A percentile compares a stretch with the other conserved stretches of the same genome.
These are phyloP conservation scores for Kockiozyma suomiensis DNA, from an alignment of 805 yeast species.

Conservation along the genomic window DNA sequence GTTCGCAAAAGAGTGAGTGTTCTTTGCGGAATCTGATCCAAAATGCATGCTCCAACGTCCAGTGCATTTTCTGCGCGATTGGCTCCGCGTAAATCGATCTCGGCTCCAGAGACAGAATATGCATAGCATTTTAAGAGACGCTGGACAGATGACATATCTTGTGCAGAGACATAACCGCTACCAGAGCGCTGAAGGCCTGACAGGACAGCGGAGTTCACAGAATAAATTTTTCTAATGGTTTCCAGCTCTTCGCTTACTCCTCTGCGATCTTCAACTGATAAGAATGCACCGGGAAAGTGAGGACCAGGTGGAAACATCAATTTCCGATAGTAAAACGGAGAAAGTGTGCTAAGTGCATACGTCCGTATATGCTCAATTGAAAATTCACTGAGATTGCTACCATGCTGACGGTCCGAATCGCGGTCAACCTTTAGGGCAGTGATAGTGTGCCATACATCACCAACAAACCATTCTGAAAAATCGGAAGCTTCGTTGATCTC, in stretches of 20 bases:
- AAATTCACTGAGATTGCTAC: background rate
- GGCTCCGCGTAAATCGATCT: conserved; percentile 33
- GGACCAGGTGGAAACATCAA: conserved; percentile 6
- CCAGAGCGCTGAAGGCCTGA: conserved; percentile 6
- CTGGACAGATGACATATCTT: conserved; percentile 1
- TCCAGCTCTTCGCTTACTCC: background rate
- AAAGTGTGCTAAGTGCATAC: conserved; percentile 2
- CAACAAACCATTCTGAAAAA: conserved; percentile 30
- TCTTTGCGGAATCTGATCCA: conserved; percentile 65
- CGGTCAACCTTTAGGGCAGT: conserved; percentile 10
- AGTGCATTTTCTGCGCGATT: conserved; percentile 6
- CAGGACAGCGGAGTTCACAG: conserved; percentile 7
- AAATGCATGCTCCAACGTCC: conserved; percentile 47
- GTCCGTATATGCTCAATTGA: conserved; percentile 4
- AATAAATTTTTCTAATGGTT: background rate
- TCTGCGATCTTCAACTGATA: conserved; percentile 9
- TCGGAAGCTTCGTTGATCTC: background rate
- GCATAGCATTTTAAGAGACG: conserved; percentile 15
- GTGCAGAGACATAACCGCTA: background rate
- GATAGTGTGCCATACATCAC: conserved; percentile 27
- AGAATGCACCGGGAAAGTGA: conserved; percentile 1
- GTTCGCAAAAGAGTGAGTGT: conserved; percentile 61
- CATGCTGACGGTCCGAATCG: background rate
- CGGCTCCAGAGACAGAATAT: conserved; percentile 22
- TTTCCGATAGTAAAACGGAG: conserved; percentile 4